phyloP scores from a whole-genome alignment of 2,329 filamentous ascomycete species.

The Ophiobolus disseminans region DNA sequence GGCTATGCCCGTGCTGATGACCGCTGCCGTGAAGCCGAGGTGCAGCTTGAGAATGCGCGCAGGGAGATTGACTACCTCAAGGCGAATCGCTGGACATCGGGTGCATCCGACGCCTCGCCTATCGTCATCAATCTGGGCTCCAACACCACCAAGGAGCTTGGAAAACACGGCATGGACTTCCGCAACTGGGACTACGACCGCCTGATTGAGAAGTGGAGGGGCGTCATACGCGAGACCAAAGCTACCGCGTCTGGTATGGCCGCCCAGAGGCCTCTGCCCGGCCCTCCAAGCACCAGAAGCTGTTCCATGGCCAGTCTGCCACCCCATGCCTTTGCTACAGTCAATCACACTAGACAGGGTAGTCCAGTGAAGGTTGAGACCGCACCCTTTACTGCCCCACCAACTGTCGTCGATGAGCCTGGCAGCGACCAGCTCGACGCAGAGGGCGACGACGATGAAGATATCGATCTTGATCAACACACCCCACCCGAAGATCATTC shows the following conservation, averaged over 20 bases:
- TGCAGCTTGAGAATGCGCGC: constrained; percentile 49
- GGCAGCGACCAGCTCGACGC: constrained; percentile 43
- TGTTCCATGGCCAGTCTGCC: constrained; percentile 42
- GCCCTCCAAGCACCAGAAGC: constrained; percentile 24
- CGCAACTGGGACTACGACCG: constrained; percentile 52
- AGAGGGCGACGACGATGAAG: constrained; percentile 47
- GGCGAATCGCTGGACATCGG: constrained; percentile 35
- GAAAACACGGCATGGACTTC: constrained; percentile 46
- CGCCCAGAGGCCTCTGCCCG: constrained; percentile 45
- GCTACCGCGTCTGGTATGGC: constrained; percentile 37
- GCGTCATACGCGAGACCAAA: constrained; percentile 43
- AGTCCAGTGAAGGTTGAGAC: constrained; percentile 30
- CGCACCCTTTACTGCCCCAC: constrained; percentile 39
- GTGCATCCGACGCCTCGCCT: constrained; percentile 36
- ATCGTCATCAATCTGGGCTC: constrained; percentile 47
- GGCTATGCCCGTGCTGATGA: constrained; percentile 53
- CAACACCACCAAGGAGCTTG: constrained; percentile 49
- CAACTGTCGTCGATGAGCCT: constrained; percentile 37
- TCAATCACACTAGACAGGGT: constrained; percentile 23
- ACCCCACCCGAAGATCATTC: constrained; percentile 31
- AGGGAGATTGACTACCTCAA: constrained; percentile 53
- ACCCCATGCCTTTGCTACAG: constrained; percentile 25
- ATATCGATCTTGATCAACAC: constrained; percentile 40
- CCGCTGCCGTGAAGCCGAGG: constrained; percentile 43
- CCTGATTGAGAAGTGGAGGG: constrained; percentile 50